Evolutionary conservation across 257 asterid species (phyloP), one percentile per base, ranked within the genome.

Genomic region (Nicotiana attenuata): DNA sequence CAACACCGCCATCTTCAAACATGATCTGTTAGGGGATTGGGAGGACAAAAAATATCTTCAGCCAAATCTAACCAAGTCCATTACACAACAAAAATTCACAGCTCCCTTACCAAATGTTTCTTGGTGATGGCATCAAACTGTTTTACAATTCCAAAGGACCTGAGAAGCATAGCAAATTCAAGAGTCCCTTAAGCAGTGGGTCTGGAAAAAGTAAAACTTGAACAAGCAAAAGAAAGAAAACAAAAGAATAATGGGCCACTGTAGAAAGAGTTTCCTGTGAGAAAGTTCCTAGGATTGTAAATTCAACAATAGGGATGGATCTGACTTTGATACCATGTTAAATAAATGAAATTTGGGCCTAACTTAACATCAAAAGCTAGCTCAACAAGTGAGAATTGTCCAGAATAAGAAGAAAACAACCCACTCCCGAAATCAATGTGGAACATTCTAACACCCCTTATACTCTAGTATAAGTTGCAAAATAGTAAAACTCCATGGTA

Each of bases 1-100:
- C 93, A 4, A 89, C 84, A 83, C 63, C 75, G 83, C 99, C 99
- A 80, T 92, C 97, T 83, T 93, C 98, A 86, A 92, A 96, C 96
- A 94, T 87, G 85, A 96, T 88, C 98, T 94, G 95, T 35, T 65
- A 53, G 65, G 45, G 63, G 10, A 75, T 50, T 38, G 45, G 45
- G 61, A 75, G 26, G 63, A 50, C 10, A 26, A 50, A 77, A 78
- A 38, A 22, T 13, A 82, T 61, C 79, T 57, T 41, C 45, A 75
- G 56, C 65, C 60, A 45, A 80, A 79, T 73, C 64, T 77, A 83
- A 79, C 65, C 50, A 66, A 73, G 45, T 75, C 19, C 50, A 66
- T 64, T 68, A 71, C 76, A 71, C 61, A 80, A 71, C 38, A 81
- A 59, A 63, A 63, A 14, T 24, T 15, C 78, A 50, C 45, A 75